Base-by-base conservation (phyloP, 2,329 filamentous ascomycete species). In the Epichloe coenophiala region DNA sequence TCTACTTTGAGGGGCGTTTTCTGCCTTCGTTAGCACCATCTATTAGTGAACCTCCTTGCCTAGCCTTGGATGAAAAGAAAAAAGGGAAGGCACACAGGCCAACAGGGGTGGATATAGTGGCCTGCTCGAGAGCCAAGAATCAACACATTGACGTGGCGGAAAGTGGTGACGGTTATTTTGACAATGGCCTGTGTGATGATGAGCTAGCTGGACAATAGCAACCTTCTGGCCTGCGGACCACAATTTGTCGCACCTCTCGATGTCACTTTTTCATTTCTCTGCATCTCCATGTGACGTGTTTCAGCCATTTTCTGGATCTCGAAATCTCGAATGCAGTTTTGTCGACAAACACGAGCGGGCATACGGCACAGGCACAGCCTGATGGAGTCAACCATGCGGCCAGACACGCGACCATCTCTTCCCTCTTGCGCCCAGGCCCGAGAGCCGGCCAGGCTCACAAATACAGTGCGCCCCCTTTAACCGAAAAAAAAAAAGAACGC, bases 361-460 rank as follows among this genome's bases (percentile, higher is more conserved):
- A 8, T 7, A 27, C 27, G 27, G 27, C 27, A 31, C 27, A 31
- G 40, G 17, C 40, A 19, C 40, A 42, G 40, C 40, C 40, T 23
- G 7, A 27, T 27, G 27, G 40, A 36, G 21, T 23, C 17, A n/a
- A 41, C 13, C 9, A 45, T 43, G 48, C 39, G 40, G 48, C 41
- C 48, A 17, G 9, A 45, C 13, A 19, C 41, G 43, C 42, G 48
- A n/a, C 41, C 36, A 35, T 7, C 23, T 43, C 45, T 19, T 48
- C 27, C 27, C 27, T 4, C 27, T 31, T 31, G 39, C 47, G 51
- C 43, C 51, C 36, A 41, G 47, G 46, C 51, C 36, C 42, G 46
- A 52, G 9, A 49, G 37, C 42, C 51, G 51, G 42, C 51, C 51
- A 48, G n/a, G 37, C 38, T 19, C 33, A 48, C 37, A 31, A 9